Evolutionary conservation across 2,329 filamentous ascomycete genomes (phyloP), one percentile per base, ranked within the genome.

Genomic region (Apiospora saccharicola): DNA sequence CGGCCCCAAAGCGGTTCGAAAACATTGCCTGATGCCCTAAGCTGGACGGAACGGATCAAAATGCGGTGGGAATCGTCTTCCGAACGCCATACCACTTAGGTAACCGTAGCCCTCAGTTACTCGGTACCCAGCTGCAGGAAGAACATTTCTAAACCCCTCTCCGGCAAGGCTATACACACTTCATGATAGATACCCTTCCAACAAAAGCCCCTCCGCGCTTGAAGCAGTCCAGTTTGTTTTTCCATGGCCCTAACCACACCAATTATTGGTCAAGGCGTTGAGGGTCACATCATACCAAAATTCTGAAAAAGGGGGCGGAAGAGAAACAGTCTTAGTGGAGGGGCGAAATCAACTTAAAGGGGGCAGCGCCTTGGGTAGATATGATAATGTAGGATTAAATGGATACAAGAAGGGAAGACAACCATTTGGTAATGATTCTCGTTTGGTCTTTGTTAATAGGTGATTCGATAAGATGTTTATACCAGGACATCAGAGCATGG

Each of bases 1-100:
- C 57, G 87, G 87, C 1, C 87, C 87, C 73, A 89, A 88, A 82
- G 87, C 82, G 14, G 84, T 89, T 72, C 83, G 87, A 67, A 85
- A 83, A 67, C 87, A 89, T 77, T 88, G 87, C 4, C 86, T 89
- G 85, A 83, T 89, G 47, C 68, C 68, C 6, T 64, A 14, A 61
- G 22, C 34, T 37, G 19, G 22, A 37, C 24, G 49, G 10, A 51
- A 47, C 24, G 14, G 30, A 12, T 49, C 22, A 10, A 49, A 49
- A 8, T 22, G 57, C 41, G 19, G 24, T 41, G 34, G 34, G 3
- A 41, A n/a, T 41, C 1, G 13, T 24, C 19, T n/a, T 14, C 22
- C 22, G 10, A 64, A n/a, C n/a, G 30, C 34, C 41, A 34, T 41
- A 64, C 22, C 57, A 22, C 41, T 37, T 3, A 5, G 10, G 37